Base-by-base conservation (phyloP, 768 basidiomycete genomes). In the Tephrocybe sp. region DNA sequence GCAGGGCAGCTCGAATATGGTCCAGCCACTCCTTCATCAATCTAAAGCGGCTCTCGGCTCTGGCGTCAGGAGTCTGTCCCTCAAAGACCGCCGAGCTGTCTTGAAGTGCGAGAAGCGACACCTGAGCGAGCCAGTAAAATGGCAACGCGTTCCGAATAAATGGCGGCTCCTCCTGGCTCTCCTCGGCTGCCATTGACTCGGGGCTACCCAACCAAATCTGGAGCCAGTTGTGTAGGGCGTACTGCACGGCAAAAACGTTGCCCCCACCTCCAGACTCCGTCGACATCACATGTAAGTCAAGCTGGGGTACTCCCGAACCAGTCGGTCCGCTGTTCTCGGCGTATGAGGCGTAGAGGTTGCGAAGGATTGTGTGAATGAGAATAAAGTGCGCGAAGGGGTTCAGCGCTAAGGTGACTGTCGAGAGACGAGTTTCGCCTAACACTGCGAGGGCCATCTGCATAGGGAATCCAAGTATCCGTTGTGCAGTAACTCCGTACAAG, bases 121-220 rank as follows among this genome's bases (percentile, higher is more conserved):
- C 72, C 60, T 82, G 76, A 12, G 76, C 80, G 23, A 84, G 72
- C 82, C 82, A 84, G 62, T 82, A 84, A 62, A 80, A 80, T 9
- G 81, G 80, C 10, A 82, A 62, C 15, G 75, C 76, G 50, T 76
- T 67, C 51, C 59, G 68, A 15, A 73, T 59, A 59, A 76, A 75
- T 3, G 73, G 64, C 9, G 67, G 66, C 34, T 67, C 69, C 12
- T 64, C 58, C 11, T 45, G 47, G 37, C 56, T 54, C 37, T 62
- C 60, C 49, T 67, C 63, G 18, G 60, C 56, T 4, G 56, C 55
- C 29, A 63, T 58, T 11, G 64, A 62, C 47, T 71, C 69, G 8
- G 71, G 71, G 52, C 63, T 69, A 25, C 64, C 61, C 38, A 69
- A 62, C 82, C 82, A 83, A 62, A 75, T 72, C 57, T 76, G 74